Conservation (phyloP, 2,329 filamentous ascomycete species). For the Cadophora sp. region DNA sequence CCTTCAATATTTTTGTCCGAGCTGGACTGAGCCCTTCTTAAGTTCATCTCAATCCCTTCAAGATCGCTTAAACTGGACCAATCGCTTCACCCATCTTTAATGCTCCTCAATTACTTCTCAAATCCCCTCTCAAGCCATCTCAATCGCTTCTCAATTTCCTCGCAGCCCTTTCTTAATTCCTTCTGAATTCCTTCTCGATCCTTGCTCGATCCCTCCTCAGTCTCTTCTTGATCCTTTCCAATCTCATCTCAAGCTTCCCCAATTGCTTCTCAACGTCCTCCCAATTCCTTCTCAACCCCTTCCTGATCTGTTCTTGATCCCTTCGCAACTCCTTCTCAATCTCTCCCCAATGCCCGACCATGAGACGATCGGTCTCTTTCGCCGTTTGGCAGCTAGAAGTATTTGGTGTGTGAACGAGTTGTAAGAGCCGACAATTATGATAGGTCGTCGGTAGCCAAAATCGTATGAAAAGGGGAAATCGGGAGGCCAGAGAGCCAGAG, state of each 20-base stretch:
- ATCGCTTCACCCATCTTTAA: slow-evolving; percentile 8
- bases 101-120: slow-evolving; percentile 9
- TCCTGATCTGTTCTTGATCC: neutral
- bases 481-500: slow-evolving; percentile 12
- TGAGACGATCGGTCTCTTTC: slow-evolving; percentile 9
- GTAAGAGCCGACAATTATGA: slow-evolving; percentile 2
- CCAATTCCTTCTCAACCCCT: neutral
- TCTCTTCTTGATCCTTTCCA: slow-evolving; percentile 4
- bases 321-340: neutral
- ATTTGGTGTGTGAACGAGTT: slow-evolving; percentile 8
- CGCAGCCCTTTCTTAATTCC: slow-evolving; percentile 1
- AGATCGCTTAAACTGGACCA: neutral
- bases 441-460: slow-evolving; percentile 10
- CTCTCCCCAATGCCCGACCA: slow-evolving; percentile 2
- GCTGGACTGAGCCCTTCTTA: slow-evolving; percentile 9
- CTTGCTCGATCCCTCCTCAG: slow-evolving; percentile 8
- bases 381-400: slow-evolving; percentile 12
- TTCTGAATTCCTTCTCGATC: slow-evolving; percentile 12
- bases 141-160: slow-evolving; percentile 7
- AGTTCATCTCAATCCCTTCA: neutral
- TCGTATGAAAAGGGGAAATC: slow-evolving; percentile 7
- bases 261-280: slow-evolving; percentile 3
- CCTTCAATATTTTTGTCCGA: slow-evolving; percentile 9
- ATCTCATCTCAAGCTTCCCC: slow-evolving; percentile 2
- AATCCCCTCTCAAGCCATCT: slow-evolving; percentile 7